Evolutionary conservation across 108 stramenopile species (phyloP).

Genomic region (Cylindrotheca fusiformis): DNA sequence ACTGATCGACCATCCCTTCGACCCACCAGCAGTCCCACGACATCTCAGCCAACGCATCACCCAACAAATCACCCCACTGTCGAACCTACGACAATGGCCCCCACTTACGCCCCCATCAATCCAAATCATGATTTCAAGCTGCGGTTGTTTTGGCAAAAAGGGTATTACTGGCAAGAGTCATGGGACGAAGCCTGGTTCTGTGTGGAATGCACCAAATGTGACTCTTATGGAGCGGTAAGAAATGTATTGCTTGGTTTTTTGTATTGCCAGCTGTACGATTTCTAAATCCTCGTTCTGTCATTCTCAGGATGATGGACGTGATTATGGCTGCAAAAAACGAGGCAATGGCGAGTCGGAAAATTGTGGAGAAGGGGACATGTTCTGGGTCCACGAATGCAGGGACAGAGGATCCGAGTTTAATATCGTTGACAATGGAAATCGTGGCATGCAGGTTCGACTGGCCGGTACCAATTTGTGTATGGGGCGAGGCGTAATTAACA

Average conservation of each 20-base stretch:
- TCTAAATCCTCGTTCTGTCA: not conserved
- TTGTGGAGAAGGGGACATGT: not conserved
- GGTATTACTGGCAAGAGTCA: not conserved
- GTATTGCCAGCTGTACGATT: not conserved
- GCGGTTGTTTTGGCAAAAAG: not conserved
- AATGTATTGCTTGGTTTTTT: not conserved
- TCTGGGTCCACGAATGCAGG: not conserved
- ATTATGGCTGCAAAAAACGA: not conserved
- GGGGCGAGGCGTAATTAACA: not conserved
- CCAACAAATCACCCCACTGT: not conserved
- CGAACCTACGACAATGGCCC: not conserved
- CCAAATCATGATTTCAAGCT: not conserved
- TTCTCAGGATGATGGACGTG: not conserved
- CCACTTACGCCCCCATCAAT: not conserved
- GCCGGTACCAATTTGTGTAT: not conserved
- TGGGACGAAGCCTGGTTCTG: not conserved
- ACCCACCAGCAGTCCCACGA: not conserved
- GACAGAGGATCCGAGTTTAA: not conserved
- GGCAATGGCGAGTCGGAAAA: not conserved
- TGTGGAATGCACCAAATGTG: not conserved
- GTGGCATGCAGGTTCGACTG: not conserved
- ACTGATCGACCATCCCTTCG: not conserved
- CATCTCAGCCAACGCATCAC: not conserved
- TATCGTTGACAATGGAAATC: not conserved
- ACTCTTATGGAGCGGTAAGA: not conserved